Conservation (phyloP, 1,284 basidiomycete species). For the Neolentinus lepideus region DNA sequence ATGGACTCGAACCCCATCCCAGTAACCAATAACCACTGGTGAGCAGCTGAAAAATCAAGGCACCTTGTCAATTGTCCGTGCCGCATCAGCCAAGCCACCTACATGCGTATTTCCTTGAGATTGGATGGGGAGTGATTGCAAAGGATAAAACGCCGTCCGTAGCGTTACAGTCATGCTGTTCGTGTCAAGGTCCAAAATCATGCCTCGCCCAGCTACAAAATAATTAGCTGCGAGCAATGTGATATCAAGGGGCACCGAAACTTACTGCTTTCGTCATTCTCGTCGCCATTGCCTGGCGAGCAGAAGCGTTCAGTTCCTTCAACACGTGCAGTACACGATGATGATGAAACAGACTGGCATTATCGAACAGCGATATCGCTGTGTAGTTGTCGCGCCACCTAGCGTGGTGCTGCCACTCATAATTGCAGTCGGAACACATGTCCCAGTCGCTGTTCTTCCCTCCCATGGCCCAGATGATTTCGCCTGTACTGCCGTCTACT, state of each 20-base stretch:
- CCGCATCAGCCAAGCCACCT: background rate
- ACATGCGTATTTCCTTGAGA: slow-evolving; percentile 1
- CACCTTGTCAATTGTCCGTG: no score
- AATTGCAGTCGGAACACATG: background rate
- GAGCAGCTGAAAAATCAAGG: background rate
- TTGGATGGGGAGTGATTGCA: slow-evolving; percentile 1
- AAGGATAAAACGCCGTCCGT: background rate
- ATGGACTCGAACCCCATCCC: slow-evolving; percentile 2
- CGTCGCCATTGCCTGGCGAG: background rate
- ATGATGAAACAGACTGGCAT: background rate
- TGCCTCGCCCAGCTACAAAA: background rate
- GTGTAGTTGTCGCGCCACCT: slow-evolving; percentile 1
- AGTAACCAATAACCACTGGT: background rate
- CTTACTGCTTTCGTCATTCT: slow-evolving; percentile 1
- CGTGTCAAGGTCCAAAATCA: background rate
- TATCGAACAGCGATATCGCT: background rate
- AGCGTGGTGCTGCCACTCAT: slow-evolving; percentile 2
- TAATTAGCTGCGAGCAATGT: no score
- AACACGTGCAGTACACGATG: no score
- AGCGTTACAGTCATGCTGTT: background rate
- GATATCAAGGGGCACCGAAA: no score
- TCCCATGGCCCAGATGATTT: background rate
- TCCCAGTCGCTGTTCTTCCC: background rate
- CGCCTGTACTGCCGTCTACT: background rate
- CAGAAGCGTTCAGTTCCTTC: no score